phyloP scores from a whole-genome alignment of 441 rosid species.

The Populus hybrid region DNA sequence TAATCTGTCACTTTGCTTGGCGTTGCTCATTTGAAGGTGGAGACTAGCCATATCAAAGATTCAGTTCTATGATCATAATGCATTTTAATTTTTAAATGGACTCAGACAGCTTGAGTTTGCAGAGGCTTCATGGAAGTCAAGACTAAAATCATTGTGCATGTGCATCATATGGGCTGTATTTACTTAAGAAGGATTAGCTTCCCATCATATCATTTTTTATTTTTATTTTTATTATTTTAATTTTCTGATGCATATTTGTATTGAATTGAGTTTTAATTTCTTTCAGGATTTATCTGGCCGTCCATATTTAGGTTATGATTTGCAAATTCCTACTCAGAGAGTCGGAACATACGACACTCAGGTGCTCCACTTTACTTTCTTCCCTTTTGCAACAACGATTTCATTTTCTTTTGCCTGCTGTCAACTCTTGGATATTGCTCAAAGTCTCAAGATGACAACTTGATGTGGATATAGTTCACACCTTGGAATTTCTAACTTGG shows the following conservation, averaged over 20 bases:
- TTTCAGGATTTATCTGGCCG: slow-evolving; percentile 81
- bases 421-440: neutral
- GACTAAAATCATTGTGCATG: neutral
- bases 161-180: neutral
- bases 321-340: slow-evolving; percentile 74
- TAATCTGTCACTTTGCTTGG: neutral
- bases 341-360: slow-evolving; percentile 94
- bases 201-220: neutral
- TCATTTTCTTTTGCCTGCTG: neutral
- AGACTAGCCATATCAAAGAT: neutral
- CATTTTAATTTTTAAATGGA: slow-evolving; percentile 3
- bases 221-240: neutral
- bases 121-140: neutral
- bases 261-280: slow-evolving; percentile 8
- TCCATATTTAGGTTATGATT: slow-evolving; percentile 72
- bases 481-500: neutral
- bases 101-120: neutral
- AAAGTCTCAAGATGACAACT: neutral
- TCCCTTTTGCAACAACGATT: neutral
- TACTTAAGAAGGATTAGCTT: neutral
- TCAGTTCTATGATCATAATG: neutral
- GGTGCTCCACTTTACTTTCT: slow-evolving; percentile 37
- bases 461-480: neutral
- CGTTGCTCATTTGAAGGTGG: neutral
- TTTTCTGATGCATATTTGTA: neutral